Evolutionary conservation across 345 rosid genomes (phyloP).

Genomic region (Boechera divaricarpa): DNA sequence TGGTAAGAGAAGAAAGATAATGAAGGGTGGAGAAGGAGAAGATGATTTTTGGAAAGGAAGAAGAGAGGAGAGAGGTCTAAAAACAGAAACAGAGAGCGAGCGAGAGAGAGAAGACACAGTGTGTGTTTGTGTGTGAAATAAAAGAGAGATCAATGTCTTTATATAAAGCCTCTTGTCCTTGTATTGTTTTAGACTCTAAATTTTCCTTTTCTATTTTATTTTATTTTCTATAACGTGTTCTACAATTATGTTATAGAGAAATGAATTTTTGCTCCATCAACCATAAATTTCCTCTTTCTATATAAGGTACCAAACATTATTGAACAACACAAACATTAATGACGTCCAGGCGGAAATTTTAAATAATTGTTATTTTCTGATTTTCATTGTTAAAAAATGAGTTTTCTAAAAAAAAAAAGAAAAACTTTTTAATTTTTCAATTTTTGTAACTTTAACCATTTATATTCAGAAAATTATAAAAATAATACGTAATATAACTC

Average conservation of each 20-base stretch:
- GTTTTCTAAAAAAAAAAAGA: too few species aligned
- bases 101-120: constrained; percentile 34
- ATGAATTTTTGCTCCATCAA: constrained; percentile 14
- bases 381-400: background rate
- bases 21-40: constrained; percentile 47
- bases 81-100: constrained; percentile 18
- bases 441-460: too few species aligned
- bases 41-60: constrained; percentile 20
- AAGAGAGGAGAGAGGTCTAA: constrained; percentile 29
- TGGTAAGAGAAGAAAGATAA: constrained; percentile 40
- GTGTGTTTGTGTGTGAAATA: constrained; percentile 16
- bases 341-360: constrained; percentile 5
- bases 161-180: constrained; percentile 38
- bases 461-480: too few species aligned
- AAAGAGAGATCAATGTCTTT: constrained; percentile 45
- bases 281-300: constrained; percentile 39
- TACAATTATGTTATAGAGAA: background rate
- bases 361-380: background rate
- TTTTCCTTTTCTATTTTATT: background rate
- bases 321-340: constrained; percentile 34
- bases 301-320: constrained; percentile 40
- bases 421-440: too few species aligned
- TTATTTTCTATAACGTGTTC: background rate
- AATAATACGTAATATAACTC: too few species aligned
- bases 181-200: constrained; percentile 15